A percentile compares a stretch with the other conserved stretches of the same genome.
Evolutionary conservation across 1,284 basidiomycete species (phyloP).

Genomic region (Melampsora larici-populina): DNA sequence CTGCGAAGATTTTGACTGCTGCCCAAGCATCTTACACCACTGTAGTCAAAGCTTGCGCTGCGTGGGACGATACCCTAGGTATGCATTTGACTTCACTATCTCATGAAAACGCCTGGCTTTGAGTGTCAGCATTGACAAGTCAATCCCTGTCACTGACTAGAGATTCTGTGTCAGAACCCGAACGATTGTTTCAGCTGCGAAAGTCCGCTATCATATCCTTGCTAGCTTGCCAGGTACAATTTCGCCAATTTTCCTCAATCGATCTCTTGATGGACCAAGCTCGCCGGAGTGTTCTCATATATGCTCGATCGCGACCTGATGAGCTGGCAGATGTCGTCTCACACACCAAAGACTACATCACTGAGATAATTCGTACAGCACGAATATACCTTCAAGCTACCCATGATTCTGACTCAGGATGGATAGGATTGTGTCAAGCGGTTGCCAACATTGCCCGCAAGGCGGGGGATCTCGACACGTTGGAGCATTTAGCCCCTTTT

Average conservation of each 20-base stretch:
- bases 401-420: constrained; percentile 21
- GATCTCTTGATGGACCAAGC: constrained; percentile 38
- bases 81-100: constrained; percentile 1
- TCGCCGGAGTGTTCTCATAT: constrained; percentile 28
- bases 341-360: constrained; percentile 26
- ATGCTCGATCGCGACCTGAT: constrained; percentile 24
- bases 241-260: constrained; percentile 1
- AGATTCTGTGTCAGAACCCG: constrained; percentile 36
- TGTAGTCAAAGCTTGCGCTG: constrained; percentile 31
- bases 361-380: constrained; percentile 24
- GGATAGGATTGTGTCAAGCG: constrained; percentile 37
- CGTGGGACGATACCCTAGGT: constrained; percentile 40
- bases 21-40: constrained; percentile 35
- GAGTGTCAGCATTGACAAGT: constrained; percentile 1
- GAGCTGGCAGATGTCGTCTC: constrained; percentile 10
- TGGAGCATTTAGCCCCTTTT: constrained; percentile 14
- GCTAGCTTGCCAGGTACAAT: constrained; percentile 9
- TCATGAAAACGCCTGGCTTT: not conserved
- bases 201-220: constrained; percentile 35
- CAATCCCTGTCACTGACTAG: not conserved
- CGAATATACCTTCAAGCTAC: constrained; percentile 20
- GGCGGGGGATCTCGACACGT: constrained; percentile 30
- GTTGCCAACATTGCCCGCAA: constrained; percentile 36
- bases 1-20: constrained; percentile 29
- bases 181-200: constrained; percentile 24